These are phyloP conservation scores for Fusarium liriodendri DNA, from an alignment of 2,329 filamentous ascomycete species.

Conservation along the genomic window DNA sequence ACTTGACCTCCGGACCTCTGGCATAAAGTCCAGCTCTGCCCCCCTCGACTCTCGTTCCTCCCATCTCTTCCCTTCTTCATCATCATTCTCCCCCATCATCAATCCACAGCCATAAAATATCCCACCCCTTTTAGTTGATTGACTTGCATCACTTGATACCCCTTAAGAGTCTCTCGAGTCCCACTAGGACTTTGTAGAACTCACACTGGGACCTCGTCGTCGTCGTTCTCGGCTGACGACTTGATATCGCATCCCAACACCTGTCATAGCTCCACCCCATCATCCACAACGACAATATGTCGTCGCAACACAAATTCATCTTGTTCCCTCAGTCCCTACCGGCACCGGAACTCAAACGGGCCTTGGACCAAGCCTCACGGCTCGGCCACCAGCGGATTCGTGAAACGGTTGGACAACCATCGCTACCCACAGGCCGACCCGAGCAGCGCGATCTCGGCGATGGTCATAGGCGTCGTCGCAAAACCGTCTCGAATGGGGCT, in stretches of 20 bases:
- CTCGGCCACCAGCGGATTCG: not conserved
- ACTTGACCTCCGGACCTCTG: constrained; percentile 5
- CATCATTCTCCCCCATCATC: constrained; percentile 27
- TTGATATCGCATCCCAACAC: not conserved
- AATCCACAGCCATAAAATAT: constrained; percentile 12
- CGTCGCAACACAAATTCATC: constrained; percentile 1
- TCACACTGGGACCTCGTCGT: constrained; percentile 6
- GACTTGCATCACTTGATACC: constrained; percentile 30
- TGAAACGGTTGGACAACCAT: not conserved
- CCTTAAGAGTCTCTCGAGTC: constrained; percentile 5
- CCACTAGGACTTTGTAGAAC: constrained; percentile 16
- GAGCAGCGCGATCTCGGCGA: not conserved
- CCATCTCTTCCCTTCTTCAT: constrained; percentile 33
- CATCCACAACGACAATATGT: constrained; percentile 10
- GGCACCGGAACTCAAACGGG: not conserved
- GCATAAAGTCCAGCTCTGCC: constrained; percentile 37
- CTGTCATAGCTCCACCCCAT: not conserved
- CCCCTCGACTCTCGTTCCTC: constrained; percentile 25
- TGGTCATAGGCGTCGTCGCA: not conserved
- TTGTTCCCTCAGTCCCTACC: constrained; percentile 2
- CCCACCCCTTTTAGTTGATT: constrained; percentile 4
- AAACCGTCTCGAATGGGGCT: not conserved
- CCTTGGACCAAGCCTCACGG: not conserved
- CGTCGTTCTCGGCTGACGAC: constrained; percentile 4
- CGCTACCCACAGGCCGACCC: not conserved